These are phyloP conservation scores for Drosera spatulata DNA, from an alignment of 179 eudicot species.

Conservation along the genomic window DNA sequence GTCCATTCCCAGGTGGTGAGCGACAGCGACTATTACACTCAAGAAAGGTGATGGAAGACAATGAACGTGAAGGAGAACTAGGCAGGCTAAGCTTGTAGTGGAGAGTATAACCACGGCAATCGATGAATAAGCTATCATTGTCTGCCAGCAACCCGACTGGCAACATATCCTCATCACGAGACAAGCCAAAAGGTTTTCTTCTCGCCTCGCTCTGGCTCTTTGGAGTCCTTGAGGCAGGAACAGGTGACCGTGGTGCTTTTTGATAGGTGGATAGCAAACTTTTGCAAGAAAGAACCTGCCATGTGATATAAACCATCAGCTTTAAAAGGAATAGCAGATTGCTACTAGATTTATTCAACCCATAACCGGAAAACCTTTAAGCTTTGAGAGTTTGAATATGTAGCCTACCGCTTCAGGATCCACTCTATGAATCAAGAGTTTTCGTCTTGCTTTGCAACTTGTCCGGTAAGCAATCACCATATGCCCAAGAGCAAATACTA, in stretches of 20 bases:
- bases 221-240: slow-evolving; percentile 46
- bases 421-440: slow-evolving; percentile 66
- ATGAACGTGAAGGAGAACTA: slow-evolving; percentile 59
- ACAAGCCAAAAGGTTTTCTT: slow-evolving; percentile 36
- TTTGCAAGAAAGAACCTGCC: slow-evolving; percentile 74
- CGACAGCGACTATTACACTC: slow-evolving; percentile 27
- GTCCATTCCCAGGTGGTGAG: slow-evolving; percentile 24
- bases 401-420: slow-evolving; percentile 77
- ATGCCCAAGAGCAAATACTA: slow-evolving; percentile 94
- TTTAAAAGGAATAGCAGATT: neutral
- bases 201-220: slow-evolving; percentile 46
- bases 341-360: neutral
- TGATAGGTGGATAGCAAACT: slow-evolving; percentile 54
- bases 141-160: slow-evolving; percentile 85
- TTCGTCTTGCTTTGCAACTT: slow-evolving; percentile 84
- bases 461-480: slow-evolving; percentile 82
- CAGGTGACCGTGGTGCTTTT: slow-evolving; percentile 80
- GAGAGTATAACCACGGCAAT: slow-evolving; percentile 53
- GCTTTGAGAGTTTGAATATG: neutral
- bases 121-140: slow-evolving; percentile 65
- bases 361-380: neutral
- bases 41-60: slow-evolving; percentile 52
- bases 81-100: slow-evolving; percentile 70
- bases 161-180: slow-evolving; percentile 48
- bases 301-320: neutral